Evolutionary conservation across 2,329 filamentous ascomycete genomes (phyloP), one percentile per base, ranked within the genome.

Genomic region (Diaporthe eres): DNA sequence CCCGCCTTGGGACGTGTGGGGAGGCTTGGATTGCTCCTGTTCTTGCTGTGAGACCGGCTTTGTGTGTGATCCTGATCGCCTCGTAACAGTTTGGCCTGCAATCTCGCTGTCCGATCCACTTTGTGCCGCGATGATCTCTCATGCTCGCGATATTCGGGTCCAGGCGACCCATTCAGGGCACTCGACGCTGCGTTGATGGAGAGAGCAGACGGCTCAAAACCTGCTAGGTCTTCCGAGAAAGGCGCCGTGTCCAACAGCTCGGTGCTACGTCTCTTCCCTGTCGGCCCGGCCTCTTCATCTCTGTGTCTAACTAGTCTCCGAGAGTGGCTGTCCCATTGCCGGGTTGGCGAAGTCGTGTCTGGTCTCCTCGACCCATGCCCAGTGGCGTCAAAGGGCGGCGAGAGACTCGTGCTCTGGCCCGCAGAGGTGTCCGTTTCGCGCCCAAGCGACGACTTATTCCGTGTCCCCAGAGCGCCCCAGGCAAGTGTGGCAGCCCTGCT

Each of bases 401-500:
- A n/a, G 15, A 67, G 61, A 37, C 73, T 74, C 4, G 53, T 72
- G 13, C 10, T 71, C 31, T 73, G 75, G 5, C 72, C 74, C 17
- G 61, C 37, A 28, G 57, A 42, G 13, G 49, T 39, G 34, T 74
- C 81, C 82, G 60, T 79, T 57, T 74, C 80, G 75, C 74, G 70
- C 58, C 74, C 70, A 28, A 44, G 60, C 8, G 71, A 34, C 63
- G 58, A 60, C 60, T 82, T 83, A 39, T 88, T 86, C 77, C 82
- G 83, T 6, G 85, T 83, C 17, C 84, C 84, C 19, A 89, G 81
- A 25, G 85, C 85, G 72, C 82, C 87, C 91, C 92, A 94, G 44
- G 92, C 92, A 71, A 93, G 80, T 4, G 90, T 90, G 37, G 92
- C 92, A 55, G 92, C 92, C 80, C 91, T 92, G 82, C 88, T 92